These are phyloP conservation scores for Astragalus glycyphyllos DNA, from an alignment of 306 rosid species.

Conservation along the genomic window DNA sequence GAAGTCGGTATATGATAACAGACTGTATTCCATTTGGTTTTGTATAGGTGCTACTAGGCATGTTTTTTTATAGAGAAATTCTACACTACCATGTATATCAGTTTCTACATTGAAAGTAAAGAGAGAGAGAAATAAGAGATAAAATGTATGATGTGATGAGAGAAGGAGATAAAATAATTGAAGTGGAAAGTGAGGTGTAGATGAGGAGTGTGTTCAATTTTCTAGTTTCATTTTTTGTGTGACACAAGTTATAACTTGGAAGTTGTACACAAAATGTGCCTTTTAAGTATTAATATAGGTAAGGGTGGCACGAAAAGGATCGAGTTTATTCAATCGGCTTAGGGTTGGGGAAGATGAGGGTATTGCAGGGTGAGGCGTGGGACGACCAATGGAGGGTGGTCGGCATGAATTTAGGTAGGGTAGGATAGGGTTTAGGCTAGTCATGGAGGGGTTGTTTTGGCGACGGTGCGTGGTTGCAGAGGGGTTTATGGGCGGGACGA, in stretches of 20 bases:
- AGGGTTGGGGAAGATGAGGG: no score
- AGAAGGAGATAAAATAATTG: background rate
- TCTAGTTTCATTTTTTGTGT: background rate
- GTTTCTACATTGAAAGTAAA: background rate
- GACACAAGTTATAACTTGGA: background rate
- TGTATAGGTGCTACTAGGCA: constrained; percentile 34
- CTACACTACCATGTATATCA: background rate
- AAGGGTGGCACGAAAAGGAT: no score
- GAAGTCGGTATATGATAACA: constrained; percentile 44
- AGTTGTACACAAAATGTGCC: background rate
- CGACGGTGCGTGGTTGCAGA: no score
- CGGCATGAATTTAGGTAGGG: no score
- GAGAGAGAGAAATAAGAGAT: background rate
- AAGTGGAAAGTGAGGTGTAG: background rate
- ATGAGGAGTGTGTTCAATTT: background rate
- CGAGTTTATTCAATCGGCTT: no score
- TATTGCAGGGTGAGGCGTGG: no score
- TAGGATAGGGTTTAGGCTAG: no score
- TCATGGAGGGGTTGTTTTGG: no score
- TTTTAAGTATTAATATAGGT: no score
- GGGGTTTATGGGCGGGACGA: no score
- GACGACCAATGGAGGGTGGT: no score
- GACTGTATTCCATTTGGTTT: constrained; percentile 63
- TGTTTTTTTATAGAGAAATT: background rate
- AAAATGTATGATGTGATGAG: background rate